A percentile compares a stretch with the other conserved stretches of the same genome.
phyloP scores from a whole-genome alignment of 139 green algal species.

The Volvox reticuliferus region DNA sequence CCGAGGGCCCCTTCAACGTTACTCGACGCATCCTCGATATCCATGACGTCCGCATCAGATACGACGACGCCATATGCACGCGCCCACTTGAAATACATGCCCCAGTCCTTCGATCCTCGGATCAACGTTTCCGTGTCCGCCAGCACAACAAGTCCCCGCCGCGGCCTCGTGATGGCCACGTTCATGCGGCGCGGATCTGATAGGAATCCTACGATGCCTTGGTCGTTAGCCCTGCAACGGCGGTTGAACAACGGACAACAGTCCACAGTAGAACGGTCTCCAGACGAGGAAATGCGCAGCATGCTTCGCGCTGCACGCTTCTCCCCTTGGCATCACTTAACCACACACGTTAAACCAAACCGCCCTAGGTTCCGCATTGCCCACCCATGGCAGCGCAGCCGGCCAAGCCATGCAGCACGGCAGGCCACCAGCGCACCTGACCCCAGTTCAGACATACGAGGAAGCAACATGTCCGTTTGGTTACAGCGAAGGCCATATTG shows the following conservation, averaged over 20 bases:
- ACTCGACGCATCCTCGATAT: not conserved
- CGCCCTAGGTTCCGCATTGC: too few species aligned
- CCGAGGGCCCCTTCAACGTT: not conserved
- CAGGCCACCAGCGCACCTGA: too few species aligned
- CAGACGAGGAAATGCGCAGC: too few species aligned
- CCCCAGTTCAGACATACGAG: too few species aligned
- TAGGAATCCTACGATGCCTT: slow-evolving; percentile 85
- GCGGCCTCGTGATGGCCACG: slow-evolving; percentile 90
- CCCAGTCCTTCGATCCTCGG: slow-evolving; percentile 39
- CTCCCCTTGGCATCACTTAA: too few species aligned
- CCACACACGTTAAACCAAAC: too few species aligned
- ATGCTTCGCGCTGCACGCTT: too few species aligned
- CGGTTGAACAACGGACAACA: not conserved
- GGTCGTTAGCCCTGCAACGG: slow-evolving; percentile 55
- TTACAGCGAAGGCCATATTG: too few species aligned
- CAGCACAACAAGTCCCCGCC: slow-evolving; percentile 65
- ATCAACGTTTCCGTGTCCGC: slow-evolving; percentile 50
- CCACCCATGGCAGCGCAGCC: too few species aligned
- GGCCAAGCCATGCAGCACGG: too few species aligned
- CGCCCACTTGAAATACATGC: slow-evolving; percentile 47
- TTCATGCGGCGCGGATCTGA: slow-evolving; percentile 89
- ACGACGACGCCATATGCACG: not conserved
- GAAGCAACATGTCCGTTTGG: too few species aligned
- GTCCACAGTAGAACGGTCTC: too few species aligned
- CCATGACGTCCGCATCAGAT: not conserved